Evolutionary conservation across 768 basidiomycete genomes (phyloP).

Genomic region (Russula abietina): DNA sequence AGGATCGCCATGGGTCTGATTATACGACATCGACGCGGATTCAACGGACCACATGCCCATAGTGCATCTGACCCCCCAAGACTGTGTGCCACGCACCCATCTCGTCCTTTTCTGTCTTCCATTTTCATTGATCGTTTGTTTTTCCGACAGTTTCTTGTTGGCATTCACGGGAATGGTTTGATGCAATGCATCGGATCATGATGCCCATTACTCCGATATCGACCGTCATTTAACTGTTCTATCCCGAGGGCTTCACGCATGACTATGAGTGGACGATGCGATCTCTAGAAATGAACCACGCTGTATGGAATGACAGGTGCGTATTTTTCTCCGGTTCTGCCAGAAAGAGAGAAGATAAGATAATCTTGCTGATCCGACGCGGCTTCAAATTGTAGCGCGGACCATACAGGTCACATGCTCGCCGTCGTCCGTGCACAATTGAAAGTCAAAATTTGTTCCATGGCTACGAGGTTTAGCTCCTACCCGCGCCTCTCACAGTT

Average conservation of each 20-base stretch:
- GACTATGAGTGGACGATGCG: constrained; percentile 82
- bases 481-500: constrained; percentile 43
- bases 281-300: constrained; percentile 67
- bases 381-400: background rate
- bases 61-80: too few species aligned
- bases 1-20: too few species aligned
- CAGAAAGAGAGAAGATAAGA: background rate
- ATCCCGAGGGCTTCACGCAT: constrained; percentile 72
- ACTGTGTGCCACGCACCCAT: too few species aligned
- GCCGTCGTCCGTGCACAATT: constrained; percentile 64
- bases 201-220: constrained; percentile 73
- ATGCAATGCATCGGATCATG: constrained; percentile 83
- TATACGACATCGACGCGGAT: too few species aligned
- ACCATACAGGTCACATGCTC: too few species aligned
- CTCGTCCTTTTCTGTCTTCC: too few species aligned
- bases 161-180: constrained; percentile 58
- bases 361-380: background rate
- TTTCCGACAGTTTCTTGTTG: constrained; percentile 20
- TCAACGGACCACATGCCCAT: too few species aligned
- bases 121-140: background rate
- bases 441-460: constrained; percentile 57
- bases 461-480: constrained; percentile 56
- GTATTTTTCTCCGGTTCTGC: constrained; percentile 26
- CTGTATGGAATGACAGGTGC: constrained; percentile 76
- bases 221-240: constrained; percentile 83